Evolutionary conservation across 2,329 filamentous ascomycete species (phyloP).

Genomic region (Fusarium metavorans): DNA sequence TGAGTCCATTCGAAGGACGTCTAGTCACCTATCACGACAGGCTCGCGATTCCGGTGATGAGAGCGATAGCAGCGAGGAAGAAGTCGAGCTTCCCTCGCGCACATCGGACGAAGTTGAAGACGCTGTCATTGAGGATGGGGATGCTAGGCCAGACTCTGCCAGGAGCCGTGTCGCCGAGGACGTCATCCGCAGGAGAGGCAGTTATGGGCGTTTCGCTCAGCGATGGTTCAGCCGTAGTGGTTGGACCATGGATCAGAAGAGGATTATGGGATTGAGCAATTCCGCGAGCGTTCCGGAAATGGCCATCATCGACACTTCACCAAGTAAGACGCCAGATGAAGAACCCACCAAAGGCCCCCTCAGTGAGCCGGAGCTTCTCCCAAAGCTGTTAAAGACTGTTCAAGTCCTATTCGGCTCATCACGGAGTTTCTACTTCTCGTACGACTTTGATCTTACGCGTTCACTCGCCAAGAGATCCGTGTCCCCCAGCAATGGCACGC

Average conservation of each 20-base stretch:
- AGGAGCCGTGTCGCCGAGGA: conserved; percentile 83
- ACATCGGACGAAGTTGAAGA: conserved; percentile 60
- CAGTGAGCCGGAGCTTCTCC: conserved; percentile 69
- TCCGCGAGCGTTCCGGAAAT: conserved; percentile 41
- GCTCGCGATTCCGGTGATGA: conserved; percentile 56
- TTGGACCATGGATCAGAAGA: conserved; percentile 79
- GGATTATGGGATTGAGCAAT: conserved; percentile 75
- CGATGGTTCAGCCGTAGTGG: conserved; percentile 91
- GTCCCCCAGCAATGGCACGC: conserved; percentile 48
- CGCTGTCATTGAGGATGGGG: conserved; percentile 49
- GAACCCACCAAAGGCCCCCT: conserved; percentile 38
- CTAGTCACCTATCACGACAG: conserved; percentile 54
- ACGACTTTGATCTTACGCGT: conserved; percentile 91
- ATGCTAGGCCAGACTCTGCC: conserved; percentile 48
- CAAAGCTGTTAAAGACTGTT: conserved; percentile 85
- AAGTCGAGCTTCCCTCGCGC: conserved; percentile 50
- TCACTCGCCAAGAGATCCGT: conserved; percentile 58
- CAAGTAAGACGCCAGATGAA: conserved; percentile 54
- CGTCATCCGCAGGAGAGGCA: conserved; percentile 84
- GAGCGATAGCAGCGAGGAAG: conserved; percentile 63
- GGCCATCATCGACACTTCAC: conserved; percentile 25
- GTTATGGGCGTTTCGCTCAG: conserved; percentile 89
- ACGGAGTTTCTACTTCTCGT: conserved; percentile 92
- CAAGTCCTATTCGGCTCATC: conserved; percentile 86
- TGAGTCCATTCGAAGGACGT: conserved; percentile 75